phyloP scores from a whole-genome alignment of 306 rosid species.

The Betula pendula region DNA sequence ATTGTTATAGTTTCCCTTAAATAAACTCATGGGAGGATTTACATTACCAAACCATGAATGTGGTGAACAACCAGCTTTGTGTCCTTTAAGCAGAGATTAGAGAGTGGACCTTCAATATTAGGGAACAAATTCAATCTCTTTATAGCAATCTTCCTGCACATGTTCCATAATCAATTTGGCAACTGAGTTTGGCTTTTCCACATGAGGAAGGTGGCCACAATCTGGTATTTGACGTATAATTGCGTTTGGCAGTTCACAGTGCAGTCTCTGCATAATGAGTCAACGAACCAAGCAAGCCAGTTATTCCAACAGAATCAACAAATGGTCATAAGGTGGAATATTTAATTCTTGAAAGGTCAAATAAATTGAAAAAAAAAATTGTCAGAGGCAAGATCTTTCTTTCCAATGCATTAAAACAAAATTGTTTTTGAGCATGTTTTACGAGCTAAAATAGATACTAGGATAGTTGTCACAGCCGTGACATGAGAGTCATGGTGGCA shows the following conservation, averaged over 20 bases:
- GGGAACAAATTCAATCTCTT: constrained; percentile 34
- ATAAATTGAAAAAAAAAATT: background rate
- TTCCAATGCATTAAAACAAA: background rate
- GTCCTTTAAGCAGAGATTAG: background rate
- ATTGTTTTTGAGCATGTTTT: background rate
- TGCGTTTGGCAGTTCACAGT: constrained; percentile 77
- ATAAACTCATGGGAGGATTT: background rate
- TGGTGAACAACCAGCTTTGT: background rate
- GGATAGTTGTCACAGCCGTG: too few relatives aligned
- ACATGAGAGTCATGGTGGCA: too few relatives aligned
- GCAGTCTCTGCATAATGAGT: constrained; percentile 62
- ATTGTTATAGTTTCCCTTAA: background rate
- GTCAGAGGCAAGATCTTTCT: background rate
- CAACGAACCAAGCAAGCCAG: background rate
- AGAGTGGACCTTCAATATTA: constrained; percentile 29
- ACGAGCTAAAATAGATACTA: background rate
- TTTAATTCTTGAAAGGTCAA: background rate
- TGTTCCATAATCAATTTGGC: constrained; percentile 63
- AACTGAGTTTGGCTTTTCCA: constrained; percentile 68
- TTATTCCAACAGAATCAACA: background rate
- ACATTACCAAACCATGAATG: background rate
- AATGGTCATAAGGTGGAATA: constrained; percentile 5
- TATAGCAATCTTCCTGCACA: constrained; percentile 43
- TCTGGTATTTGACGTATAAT: constrained; percentile 63
- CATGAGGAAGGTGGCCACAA: constrained; percentile 93